phyloP scores from a whole-genome alignment of 2,329 filamentous ascomycete genomes.

The Ceratocystis ficicola region DNA sequence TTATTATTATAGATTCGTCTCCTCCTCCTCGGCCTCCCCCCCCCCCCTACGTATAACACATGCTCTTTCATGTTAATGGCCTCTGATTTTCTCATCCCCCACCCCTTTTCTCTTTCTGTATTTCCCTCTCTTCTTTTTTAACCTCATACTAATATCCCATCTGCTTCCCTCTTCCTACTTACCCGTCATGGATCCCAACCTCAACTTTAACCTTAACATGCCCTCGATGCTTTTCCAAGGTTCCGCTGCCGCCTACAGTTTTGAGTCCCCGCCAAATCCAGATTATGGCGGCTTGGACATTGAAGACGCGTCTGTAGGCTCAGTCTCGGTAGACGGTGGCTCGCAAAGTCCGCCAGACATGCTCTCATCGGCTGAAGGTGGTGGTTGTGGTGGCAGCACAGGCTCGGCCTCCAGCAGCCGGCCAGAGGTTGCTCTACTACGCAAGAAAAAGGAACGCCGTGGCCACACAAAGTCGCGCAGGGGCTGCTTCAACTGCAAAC shows the following conservation, averaged over 20 bases:
- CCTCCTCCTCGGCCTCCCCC: not conserved
- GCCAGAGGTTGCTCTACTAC: constrained; percentile 11
- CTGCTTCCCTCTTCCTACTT: not conserved
- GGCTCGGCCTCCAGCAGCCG: not conserved
- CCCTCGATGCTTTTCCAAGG: constrained; percentile 16
- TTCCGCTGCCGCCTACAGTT: constrained; percentile 12
- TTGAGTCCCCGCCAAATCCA: constrained; percentile 12
- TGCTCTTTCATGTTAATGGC: not conserved
- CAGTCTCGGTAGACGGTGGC: constrained; percentile 16
- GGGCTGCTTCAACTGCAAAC: constrained; percentile 57
- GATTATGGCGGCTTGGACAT: constrained; percentile 18
- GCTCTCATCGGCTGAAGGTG: not conserved
- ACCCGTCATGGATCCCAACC: constrained; percentile 17
- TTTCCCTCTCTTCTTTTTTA: not conserved
- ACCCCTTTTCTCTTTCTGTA: not conserved
- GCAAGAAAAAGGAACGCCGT: constrained; percentile 35
- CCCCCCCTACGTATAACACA: not conserved
- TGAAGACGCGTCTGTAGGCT: constrained; percentile 18
- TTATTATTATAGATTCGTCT: not conserved
- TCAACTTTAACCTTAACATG: constrained; percentile 16
- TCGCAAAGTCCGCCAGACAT: constrained; percentile 19
- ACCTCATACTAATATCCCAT: not conserved
- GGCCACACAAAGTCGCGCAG: constrained; percentile 55
- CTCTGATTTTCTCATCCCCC: not conserved
- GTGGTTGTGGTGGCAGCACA: not conserved